Conservation (phyloP, 176 grass and related monocot genomes). For the Raddia distichophylla region DNA sequence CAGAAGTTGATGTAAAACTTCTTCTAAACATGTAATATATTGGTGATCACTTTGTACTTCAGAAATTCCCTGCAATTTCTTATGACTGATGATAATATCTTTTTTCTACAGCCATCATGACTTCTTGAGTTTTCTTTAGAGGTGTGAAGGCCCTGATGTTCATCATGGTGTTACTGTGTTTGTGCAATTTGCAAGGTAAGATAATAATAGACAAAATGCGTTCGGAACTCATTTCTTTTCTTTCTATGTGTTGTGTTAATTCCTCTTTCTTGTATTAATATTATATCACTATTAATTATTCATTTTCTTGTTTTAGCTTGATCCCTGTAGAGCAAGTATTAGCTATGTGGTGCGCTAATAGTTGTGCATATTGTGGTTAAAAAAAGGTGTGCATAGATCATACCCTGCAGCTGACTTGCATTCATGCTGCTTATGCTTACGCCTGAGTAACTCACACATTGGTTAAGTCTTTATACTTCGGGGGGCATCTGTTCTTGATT, state of each 20-base stretch:
- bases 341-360: neutral
- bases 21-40: conserved; percentile 14
- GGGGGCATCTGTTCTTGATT: neutral
- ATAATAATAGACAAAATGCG: neutral
- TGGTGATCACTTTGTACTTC: neutral
- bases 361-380: neutral
- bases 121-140: neutral
- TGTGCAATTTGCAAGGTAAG: conserved; percentile 31
- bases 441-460: neutral
- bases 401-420: neutral
- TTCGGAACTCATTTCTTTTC: conserved; percentile 6
- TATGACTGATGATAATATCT: conserved; percentile 18
- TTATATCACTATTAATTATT: conserved; percentile 13
- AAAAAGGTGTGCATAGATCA: neutral
- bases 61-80: conserved; percentile 31
- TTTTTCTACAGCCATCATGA: conserved; percentile 24
- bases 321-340: neutral
- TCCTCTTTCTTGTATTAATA: neutral
- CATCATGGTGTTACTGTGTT: conserved; percentile 12
- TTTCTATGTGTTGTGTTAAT: neutral
- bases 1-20: conserved; percentile 36
- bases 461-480: neutral
- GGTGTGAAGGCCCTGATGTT: conserved; percentile 21
- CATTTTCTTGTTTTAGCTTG: neutral
- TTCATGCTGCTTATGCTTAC: neutral